phyloP scores from a whole-genome alignment of 129 eudicot genomes.

The Tagetes patula region DNA sequence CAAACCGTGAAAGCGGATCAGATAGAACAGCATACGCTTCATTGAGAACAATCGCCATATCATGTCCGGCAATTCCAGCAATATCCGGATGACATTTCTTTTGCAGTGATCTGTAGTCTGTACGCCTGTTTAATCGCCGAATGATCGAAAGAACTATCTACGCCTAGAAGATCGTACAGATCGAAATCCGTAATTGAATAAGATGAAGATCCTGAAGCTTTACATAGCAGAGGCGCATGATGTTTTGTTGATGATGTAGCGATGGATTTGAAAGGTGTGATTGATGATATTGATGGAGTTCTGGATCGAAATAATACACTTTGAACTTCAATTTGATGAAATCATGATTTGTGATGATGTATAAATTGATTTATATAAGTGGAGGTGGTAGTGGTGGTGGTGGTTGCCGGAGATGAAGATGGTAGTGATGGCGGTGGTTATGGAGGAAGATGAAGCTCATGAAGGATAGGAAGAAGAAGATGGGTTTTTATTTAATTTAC shows the following conservation, averaged over 20 bases:
- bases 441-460: too few relatives aligned
- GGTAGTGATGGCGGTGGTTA: too few relatives aligned
- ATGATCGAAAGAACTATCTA: conserved; percentile 60
- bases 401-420: too few relatives aligned
- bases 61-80: conserved; percentile 91
- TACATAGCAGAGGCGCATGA: conserved; percentile 34
- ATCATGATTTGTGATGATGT: not conserved
- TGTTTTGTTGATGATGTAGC: conserved; percentile 8
- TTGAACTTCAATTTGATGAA: too few relatives aligned
- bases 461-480: too few relatives aligned
- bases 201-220: conserved; percentile 40
- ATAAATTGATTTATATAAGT: too few relatives aligned
- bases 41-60: conserved; percentile 90
- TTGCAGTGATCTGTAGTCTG: conserved; percentile 71
- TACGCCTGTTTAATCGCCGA: conserved; percentile 61
- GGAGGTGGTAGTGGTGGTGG: too few relatives aligned
- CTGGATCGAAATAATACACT: too few relatives aligned
- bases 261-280: conserved; percentile 21
- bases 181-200: conserved; percentile 59
- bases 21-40: conserved; percentile 88
- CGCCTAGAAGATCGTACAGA: conserved; percentile 79
- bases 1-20: conserved; percentile 63
- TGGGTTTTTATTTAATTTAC: too few relatives aligned
- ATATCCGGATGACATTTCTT: conserved; percentile 96
- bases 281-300: conserved; percentile 33